Evolutionary conservation across 768 basidiomycete genomes (phyloP).

Genomic region (Boletus subcaerulescens): DNA sequence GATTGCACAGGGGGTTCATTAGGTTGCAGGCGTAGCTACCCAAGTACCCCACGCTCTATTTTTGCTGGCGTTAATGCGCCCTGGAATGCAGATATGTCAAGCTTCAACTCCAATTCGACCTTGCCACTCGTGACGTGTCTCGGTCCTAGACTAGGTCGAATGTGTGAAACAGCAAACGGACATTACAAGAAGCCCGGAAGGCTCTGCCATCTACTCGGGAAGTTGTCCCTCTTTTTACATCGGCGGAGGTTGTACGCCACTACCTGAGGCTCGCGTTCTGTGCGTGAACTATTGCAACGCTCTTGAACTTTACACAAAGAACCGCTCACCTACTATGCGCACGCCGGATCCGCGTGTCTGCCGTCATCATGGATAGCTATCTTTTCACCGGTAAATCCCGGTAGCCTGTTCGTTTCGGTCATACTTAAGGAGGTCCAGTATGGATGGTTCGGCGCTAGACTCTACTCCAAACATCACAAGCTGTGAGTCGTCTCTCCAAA

Average conservation of each 20-base stretch:
- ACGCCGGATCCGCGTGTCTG: slow-evolving; percentile 14
- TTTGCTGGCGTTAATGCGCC: too few relatives aligned
- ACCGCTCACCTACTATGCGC: neutral
- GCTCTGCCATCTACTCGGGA: neutral
- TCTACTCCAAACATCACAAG: too few relatives aligned
- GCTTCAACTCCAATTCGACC: too few relatives aligned
- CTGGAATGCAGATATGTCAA: too few relatives aligned
- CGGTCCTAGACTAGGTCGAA: too few relatives aligned
- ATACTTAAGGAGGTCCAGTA: neutral
- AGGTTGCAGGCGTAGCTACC: neutral
- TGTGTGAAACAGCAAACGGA: neutral
- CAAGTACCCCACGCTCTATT: too few relatives aligned
- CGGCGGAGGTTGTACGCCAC: neutral
- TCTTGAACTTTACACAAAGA: neutral
- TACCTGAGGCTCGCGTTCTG: neutral
- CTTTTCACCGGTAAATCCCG: neutral
- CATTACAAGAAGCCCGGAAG: neutral
- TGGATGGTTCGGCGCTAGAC: too few relatives aligned
- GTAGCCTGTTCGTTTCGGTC: neutral
- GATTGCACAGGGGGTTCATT: neutral
- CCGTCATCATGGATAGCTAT: neutral
- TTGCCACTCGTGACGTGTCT: too few relatives aligned
- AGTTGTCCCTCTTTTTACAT: neutral
- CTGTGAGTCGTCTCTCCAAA: neutral
- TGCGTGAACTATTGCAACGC: too few relatives aligned